A percentile compares a stretch with the other conserved stretches of the same genome.
Conservation (phyloP, 2,329 filamentous ascomycete species). For the Hypoxylon sp. region DNA sequence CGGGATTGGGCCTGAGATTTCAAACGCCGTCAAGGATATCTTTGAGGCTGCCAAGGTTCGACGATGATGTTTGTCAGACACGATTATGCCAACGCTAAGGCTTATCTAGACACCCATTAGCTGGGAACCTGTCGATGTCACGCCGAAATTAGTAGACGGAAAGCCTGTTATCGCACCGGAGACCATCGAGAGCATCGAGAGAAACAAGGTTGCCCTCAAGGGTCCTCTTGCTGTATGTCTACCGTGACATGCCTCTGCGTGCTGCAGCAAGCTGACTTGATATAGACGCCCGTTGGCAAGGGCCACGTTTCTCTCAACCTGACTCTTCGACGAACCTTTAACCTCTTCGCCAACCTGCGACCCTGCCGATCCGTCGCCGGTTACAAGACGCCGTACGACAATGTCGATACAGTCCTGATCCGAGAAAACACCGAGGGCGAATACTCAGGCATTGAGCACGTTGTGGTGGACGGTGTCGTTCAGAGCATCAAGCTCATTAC, state of each 20-base stretch:
- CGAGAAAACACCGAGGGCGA: slow-evolving; percentile 99
- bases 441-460: slow-evolving; percentile 99
- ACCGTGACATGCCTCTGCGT: slow-evolving; percentile 10
- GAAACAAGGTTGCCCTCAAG: slow-evolving; percentile 98
- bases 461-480: slow-evolving; percentile 96
- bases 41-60: slow-evolving; percentile 91
- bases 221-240: slow-evolving; percentile 87
- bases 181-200: slow-evolving; percentile 90
- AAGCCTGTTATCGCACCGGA: slow-evolving; percentile 93
- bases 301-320: slow-evolving; percentile 99
- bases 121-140: slow-evolving; percentile 98
- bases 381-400: slow-evolving; percentile 98
- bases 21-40: slow-evolving; percentile 98
- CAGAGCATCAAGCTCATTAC: slow-evolving; percentile 99
- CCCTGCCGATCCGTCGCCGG: slow-evolving; percentile 96
- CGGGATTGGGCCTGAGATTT: slow-evolving; percentile 97
- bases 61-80: slow-evolving; percentile 30
- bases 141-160: slow-evolving; percentile 90
- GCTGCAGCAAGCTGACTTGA: slow-evolving; percentile 23
- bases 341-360: slow-evolving; percentile 99
- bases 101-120: slow-evolving; percentile 79
- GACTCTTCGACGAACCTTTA: slow-evolving; percentile 97
- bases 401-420: slow-evolving; percentile 96
- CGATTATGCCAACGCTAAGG: slow-evolving; percentile 17
- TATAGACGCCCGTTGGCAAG: slow-evolving; percentile 92